Evolutionary conservation across 2,329 filamentous ascomycete genomes (phyloP).

Genomic region (Aspergillus pseudotamarii): DNA sequence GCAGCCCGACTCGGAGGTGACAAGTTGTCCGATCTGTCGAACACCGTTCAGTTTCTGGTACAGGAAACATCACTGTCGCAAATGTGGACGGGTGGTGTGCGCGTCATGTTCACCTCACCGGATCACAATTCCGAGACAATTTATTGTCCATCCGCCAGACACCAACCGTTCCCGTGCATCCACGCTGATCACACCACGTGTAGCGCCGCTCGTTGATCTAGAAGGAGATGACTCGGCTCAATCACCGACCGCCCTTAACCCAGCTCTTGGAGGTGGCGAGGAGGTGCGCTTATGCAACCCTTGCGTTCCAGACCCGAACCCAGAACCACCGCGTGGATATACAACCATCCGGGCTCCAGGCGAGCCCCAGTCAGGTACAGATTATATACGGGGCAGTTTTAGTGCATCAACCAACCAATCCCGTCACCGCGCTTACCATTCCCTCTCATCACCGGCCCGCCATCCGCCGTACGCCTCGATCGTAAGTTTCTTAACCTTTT

Average conservation of each 20-base stretch:
- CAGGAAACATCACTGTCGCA: conserved; percentile 93
- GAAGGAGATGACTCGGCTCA: conserved; percentile 42
- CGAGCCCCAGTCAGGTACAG: conserved; percentile 13
- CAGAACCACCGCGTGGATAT: conserved; percentile 53
- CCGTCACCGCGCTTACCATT: conserved; percentile 31
- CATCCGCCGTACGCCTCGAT: conserved; percentile 13
- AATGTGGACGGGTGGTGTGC: conserved; percentile 93
- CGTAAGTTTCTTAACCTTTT: conserved; percentile 15
- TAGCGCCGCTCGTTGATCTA: conserved; percentile 51
- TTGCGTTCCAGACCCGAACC: conserved; percentile 71
- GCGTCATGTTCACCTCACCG: conserved; percentile 87
- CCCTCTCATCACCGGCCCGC: conserved; percentile 22
- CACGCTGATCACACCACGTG: conserved; percentile 45
- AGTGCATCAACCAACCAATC: conserved; percentile 19
- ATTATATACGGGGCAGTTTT: conserved; percentile 15
- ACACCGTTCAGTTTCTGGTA: conserved; percentile 81
- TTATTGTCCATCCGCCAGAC: conserved; percentile 79
- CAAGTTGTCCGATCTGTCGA: conserved; percentile 80
- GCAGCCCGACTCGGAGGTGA: conserved; percentile 85
- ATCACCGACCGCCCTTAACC: conserved; percentile 41
- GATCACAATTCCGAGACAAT: conserved; percentile 91
- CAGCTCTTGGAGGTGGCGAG: conserved; percentile 64
- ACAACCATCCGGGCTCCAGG: conserved; percentile 25
- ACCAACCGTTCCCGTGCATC: conserved; percentile 43
- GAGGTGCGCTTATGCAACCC: conserved; percentile 73